Evolutionary conservation across 768 basidiomycete genomes (phyloP).

Genomic region (Harrya chromipes): DNA sequence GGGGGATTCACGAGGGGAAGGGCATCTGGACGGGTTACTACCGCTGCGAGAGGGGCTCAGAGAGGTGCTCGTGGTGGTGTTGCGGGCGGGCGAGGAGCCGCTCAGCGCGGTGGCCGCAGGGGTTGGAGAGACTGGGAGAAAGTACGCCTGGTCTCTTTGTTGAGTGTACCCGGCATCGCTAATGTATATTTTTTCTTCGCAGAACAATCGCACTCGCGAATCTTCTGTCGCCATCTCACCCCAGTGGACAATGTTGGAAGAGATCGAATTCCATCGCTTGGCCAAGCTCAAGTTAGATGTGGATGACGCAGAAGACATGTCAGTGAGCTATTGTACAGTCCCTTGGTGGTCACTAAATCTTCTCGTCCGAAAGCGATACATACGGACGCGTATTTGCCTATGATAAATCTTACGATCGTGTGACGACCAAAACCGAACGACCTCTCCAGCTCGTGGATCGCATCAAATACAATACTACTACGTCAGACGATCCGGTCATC

Average conservation of each 20-base stretch:
- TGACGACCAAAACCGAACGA: conserved; percentile 90
- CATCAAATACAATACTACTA: conserved; percentile 96
- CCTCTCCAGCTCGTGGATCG: conserved; percentile 91
- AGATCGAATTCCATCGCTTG: conserved; percentile 93
- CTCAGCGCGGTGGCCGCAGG: conserved; percentile 43
- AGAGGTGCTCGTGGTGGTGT: conserved; percentile 45
- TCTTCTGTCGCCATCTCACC: conserved; percentile 91
- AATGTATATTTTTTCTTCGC: conserved; percentile 9
- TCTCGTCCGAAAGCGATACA: conserved; percentile 50
- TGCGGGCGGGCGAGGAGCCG: conserved; percentile 42
- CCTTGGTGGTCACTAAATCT: conserved; percentile 5
- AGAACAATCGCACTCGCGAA: conserved; percentile 85
- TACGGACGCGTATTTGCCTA: conserved; percentile 92
- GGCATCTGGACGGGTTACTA: conserved; percentile 33
- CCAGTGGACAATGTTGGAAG: conserved; percentile 94
- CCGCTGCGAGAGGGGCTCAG: conserved; percentile 41
- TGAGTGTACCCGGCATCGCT: background rate
- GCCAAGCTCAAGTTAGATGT: conserved; percentile 92
- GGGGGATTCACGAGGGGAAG: conserved; percentile 62
- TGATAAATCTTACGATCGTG: conserved; percentile 92
- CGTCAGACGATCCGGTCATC: conserved; percentile 96
- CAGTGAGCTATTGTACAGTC: conserved; percentile 27
- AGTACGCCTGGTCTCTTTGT: conserved; percentile 39
- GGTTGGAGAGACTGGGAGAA: conserved; percentile 97
- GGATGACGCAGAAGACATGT: conserved; percentile 90